Evolutionary conservation across 441 rosid genomes (phyloP).

Genomic region (Brassica balearica): DNA sequence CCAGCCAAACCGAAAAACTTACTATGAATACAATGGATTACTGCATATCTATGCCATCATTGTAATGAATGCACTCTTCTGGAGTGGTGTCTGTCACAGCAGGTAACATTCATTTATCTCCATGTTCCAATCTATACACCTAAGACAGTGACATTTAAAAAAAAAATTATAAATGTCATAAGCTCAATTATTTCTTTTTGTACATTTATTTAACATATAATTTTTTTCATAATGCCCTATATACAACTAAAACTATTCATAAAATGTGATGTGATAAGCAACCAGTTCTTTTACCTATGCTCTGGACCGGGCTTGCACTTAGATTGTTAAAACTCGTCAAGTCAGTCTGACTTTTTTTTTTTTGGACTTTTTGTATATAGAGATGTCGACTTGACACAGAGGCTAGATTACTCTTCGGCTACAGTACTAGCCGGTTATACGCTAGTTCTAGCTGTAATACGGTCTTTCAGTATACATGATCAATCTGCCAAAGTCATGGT

Average conservation of each 20-base stretch:
- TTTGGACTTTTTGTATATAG: slow-evolving; percentile 35
- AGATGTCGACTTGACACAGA: slow-evolving; percentile 67
- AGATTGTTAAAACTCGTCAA: background rate
- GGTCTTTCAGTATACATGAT: slow-evolving; percentile 60
- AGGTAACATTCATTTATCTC: slow-evolving; percentile 48
- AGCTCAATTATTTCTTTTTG: too few relatives aligned
- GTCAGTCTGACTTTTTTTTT: background rate
- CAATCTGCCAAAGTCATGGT: slow-evolving; percentile 71
- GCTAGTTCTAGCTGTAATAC: slow-evolving; percentile 56
- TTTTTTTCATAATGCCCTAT: background rate
- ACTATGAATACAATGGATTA: slow-evolving; percentile 62
- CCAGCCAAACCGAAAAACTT: slow-evolving; percentile 56
- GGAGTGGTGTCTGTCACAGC: slow-evolving; percentile 67
- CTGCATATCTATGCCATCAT: slow-evolving; percentile 61
- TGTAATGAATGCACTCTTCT: slow-evolving; percentile 69
- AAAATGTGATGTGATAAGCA: background rate
- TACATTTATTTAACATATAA: too few relatives aligned
- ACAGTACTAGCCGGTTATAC: slow-evolving; percentile 57
- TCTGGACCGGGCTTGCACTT: background rate
- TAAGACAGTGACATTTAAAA: background rate
- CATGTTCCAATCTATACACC: background rate
- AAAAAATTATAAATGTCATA: too few relatives aligned
- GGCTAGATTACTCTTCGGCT: slow-evolving; percentile 68
- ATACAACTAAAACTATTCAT: background rate
- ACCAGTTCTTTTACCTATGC: background rate